Evolutionary conservation across 2,329 filamentous ascomycete genomes (phyloP).

Genomic region (Talaromyces pinophilus): DNA sequence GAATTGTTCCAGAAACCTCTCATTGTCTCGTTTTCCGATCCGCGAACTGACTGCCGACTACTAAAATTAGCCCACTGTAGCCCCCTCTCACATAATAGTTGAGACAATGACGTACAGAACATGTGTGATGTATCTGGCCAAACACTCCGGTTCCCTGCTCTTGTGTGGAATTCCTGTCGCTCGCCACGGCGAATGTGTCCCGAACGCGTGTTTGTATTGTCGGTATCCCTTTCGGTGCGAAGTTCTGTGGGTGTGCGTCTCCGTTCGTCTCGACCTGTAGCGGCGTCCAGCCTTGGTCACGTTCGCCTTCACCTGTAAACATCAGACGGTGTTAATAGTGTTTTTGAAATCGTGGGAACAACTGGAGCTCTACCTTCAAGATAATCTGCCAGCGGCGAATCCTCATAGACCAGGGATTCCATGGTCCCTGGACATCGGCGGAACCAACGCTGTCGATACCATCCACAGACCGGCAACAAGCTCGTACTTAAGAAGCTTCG

Average conservation of each 20-base stretch:
- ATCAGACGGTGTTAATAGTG: slow-evolving; percentile 11
- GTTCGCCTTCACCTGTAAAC: slow-evolving; percentile 48
- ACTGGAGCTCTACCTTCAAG: slow-evolving; percentile 68
- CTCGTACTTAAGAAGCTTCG: background rate
- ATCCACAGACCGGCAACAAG: background rate
- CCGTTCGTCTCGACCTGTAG: slow-evolving; percentile 33
- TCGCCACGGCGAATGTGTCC: slow-evolving; percentile 48
- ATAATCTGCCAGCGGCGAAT: slow-evolving; percentile 84
- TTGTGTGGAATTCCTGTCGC: slow-evolving; percentile 30
- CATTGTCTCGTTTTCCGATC: slow-evolving; percentile 75
- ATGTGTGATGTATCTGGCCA: slow-evolving; percentile 18
- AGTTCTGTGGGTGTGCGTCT: slow-evolving; percentile 41
- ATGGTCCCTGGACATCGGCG: slow-evolving; percentile 53
- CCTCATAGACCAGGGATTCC: slow-evolving; percentile 85
- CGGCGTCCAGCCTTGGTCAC: slow-evolving; percentile 42
- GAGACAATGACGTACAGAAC: slow-evolving; percentile 16
- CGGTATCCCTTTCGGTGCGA: slow-evolving; percentile 54
- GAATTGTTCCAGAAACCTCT: slow-evolving; percentile 86
- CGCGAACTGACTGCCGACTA: slow-evolving; percentile 40
- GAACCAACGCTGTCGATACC: slow-evolving; percentile 13
- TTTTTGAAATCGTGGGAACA: background rate
- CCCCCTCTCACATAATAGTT: background rate
- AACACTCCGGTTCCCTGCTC: slow-evolving; percentile 12
- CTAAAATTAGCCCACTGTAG: slow-evolving; percentile 1
- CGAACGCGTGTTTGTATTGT: slow-evolving; percentile 53